Percentiles rank a stretch among this genome's conserved stretches.
Evolutionary conservation across 1,284 basidiomycete species (phyloP).

Genomic region (Entoloma clypeatum): DNA sequence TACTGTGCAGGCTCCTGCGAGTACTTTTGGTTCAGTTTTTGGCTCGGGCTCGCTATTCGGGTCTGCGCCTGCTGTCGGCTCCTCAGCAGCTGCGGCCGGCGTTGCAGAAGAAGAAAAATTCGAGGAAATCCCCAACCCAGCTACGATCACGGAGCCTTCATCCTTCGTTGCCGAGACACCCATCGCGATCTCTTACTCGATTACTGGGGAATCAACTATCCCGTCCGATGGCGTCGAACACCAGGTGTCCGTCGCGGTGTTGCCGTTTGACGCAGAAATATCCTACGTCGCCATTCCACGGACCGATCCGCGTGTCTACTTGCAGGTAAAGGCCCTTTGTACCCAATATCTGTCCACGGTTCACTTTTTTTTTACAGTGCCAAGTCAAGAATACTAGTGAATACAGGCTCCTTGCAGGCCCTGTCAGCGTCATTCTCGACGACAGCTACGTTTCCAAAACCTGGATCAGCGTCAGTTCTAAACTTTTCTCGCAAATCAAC

Average conservation of each 20-base stretch:
- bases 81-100: neutral
- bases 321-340: slow-evolving; percentile 34
- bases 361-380: slow-evolving; percentile 29
- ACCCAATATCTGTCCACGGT: slow-evolving; percentile 10
- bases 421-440: slow-evolving; percentile 48
- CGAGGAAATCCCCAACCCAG: slow-evolving; percentile 25
- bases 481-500: slow-evolving; percentile 2
- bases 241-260: slow-evolving; percentile 47
- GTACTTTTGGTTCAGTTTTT: too few species aligned
- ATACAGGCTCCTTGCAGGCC: slow-evolving; percentile 48
- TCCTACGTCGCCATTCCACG: slow-evolving; percentile 49
- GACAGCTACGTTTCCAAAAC: slow-evolving; percentile 48
- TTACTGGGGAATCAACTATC: slow-evolving; percentile 45
- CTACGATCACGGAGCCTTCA: slow-evolving; percentile 28
- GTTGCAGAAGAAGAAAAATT: slow-evolving; percentile 22
- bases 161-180: slow-evolving; percentile 48
- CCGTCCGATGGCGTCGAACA: slow-evolving; percentile 51
- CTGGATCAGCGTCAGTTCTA: slow-evolving; percentile 34
- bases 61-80: slow-evolving; percentile 5
- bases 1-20: too few species aligned
- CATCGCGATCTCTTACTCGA: slow-evolving; percentile 45
- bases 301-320: slow-evolving; percentile 41
- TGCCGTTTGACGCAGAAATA: slow-evolving; percentile 44
- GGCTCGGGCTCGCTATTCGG: too few species aligned
- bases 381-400: slow-evolving; percentile 50